These are phyloP conservation scores for Nigrospora sphaerica DNA, from an alignment of 2,329 filamentous ascomycete genomes.

Conservation along the genomic window DNA sequence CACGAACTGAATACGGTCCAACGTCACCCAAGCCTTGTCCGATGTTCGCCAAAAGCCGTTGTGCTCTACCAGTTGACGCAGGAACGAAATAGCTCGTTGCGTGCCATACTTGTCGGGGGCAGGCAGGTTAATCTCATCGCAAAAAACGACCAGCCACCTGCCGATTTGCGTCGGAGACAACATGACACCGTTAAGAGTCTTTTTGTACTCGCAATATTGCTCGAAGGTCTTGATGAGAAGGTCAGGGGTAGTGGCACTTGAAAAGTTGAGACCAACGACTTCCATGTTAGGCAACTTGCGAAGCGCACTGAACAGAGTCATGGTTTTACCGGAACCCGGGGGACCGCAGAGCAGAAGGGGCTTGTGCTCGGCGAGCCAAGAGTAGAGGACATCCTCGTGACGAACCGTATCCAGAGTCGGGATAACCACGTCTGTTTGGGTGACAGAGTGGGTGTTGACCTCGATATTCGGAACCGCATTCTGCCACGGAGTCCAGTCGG, in stretches of 20 bases:
- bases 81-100: conserved; percentile 92
- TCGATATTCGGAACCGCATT: conserved; percentile 90
- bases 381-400: conserved; percentile 98
- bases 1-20: conserved; percentile 98
- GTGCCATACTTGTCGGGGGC: conserved; percentile 97
- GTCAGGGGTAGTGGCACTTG: conserved; percentile 95
- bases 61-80: conserved; percentile 95
- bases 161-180: conserved; percentile 95
- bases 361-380: conserved; percentile 98
- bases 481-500: conserved; percentile 90
- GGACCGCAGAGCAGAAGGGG: conserved; percentile 93
- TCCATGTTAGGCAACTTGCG: conserved; percentile 98
- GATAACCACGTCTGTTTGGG: conserved; percentile 96
- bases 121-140: conserved; percentile 98
- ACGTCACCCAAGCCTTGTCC: conserved; percentile 95
- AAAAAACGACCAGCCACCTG: conserved; percentile 97
- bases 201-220: conserved; percentile 99
- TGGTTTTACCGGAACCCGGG: conserved; percentile 97
- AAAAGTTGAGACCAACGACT: conserved; percentile 98
- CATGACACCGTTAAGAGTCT: conserved; percentile 92
- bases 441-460: conserved; percentile 96
- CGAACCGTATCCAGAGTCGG: conserved; percentile 95
- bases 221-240: conserved; percentile 98
- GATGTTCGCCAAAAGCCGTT: conserved; percentile 98
- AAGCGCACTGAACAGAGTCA: conserved; percentile 97